Base-by-base conservation (phyloP, 2,329 filamentous ascomycete genomes). In the Colletotrichum sp. region DNA sequence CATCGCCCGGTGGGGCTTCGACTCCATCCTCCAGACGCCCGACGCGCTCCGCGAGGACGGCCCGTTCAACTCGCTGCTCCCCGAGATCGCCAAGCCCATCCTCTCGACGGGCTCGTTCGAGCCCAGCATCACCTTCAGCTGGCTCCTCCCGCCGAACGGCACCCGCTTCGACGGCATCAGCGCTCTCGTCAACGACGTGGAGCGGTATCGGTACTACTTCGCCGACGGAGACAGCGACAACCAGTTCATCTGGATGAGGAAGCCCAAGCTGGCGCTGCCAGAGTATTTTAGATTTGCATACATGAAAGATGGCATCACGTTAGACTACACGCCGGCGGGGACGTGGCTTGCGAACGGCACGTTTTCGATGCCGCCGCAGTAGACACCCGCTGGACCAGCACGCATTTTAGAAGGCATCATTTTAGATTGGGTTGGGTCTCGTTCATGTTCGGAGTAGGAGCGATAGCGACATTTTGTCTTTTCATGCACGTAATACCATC, bases 1-100 rank as follows among this genome's bases (percentile, higher is more conserved):
- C 68, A 92, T 97, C 77, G 96, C 96, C 5, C 91, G 96, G 57
- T 99, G 97, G 97, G 96, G 96, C 1, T 99, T 98, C 83, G 96
- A 95, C 78, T 90, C 94, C 1, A 92, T 99, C 64, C 90, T 99
- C 16, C 94, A 99, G 85, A 99, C 97, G 0, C 92, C 94, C 0
- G 89, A 85, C 2, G 92, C 93, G 1, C 86, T 99, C 34, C 92
- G 92, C 71, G 92, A 92, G 21, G 93, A 94, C 79, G 92, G 91
- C 1, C 90, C 92, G 71, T 84, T 90, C 57, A 91, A 91, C 18
- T 92, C 92, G 0, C 85, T 90, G 0, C 88, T 97, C 2, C 95
- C 89, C 52, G 85, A 78, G 0, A 86, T 92, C 30, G 80, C 87
- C 26, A 79, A 81, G 32, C 91, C 89, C 1, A 81, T 84, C 78